Evolutionary conservation across 768 basidiomycete genomes (phyloP).

Genomic region (Boletales sp.): DNA sequence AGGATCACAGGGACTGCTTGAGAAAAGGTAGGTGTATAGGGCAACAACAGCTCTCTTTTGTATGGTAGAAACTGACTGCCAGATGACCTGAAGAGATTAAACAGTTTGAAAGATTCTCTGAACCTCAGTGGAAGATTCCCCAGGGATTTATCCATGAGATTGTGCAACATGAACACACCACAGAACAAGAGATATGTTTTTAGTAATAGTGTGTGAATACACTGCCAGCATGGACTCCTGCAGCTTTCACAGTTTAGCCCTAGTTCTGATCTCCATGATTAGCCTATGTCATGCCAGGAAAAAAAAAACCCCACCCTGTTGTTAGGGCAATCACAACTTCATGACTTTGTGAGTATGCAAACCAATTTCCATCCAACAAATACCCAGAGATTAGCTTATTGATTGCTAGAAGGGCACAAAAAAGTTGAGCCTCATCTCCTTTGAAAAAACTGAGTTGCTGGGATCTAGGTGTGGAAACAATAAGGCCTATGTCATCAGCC

Average conservation of each 20-base stretch:
- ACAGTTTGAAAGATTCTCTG: neutral
- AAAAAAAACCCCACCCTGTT: neutral
- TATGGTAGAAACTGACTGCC: neutral
- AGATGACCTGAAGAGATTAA: neutral
- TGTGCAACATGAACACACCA: no score
- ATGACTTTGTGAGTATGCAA: neutral
- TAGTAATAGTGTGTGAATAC: no score
- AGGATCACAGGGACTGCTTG: neutral
- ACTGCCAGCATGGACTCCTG: no score
- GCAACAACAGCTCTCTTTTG: neutral
- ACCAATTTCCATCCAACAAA: neutral
- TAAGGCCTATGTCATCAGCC: neutral
- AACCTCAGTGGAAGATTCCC: no score
- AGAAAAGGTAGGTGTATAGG: neutral
- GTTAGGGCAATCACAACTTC: neutral
- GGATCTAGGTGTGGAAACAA: neutral
- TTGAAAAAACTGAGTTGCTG: neutral
- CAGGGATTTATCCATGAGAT: no score
- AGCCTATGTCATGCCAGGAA: no score
- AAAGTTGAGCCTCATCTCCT: neutral
- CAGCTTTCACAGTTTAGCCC: neutral
- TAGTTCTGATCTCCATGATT: no score
- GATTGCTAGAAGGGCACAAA: neutral
- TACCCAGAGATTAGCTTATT: neutral
- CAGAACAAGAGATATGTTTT: no score